phyloP scores from a whole-genome alignment of 768 basidiomycete genomes.

The Boletus sp. region DNA sequence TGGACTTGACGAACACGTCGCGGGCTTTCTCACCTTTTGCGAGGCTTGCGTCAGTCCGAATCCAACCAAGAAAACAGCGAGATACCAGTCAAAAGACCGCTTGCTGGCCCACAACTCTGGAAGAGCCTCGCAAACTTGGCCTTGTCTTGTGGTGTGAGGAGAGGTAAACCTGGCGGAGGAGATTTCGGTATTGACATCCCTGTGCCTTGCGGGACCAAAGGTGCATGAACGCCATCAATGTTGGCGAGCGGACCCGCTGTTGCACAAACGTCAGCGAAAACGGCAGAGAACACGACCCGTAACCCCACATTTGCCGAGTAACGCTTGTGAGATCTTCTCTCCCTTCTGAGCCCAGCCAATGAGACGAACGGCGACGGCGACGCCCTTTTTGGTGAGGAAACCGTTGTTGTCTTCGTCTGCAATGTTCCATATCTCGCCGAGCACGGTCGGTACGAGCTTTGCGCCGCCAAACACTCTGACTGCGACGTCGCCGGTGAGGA shows the following conservation, averaged over 20 bases:
- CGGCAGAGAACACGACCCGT: background rate
- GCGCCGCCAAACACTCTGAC: slow-evolving; percentile 84
- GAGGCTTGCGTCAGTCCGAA: background rate
- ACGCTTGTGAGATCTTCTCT: slow-evolving; percentile 59
- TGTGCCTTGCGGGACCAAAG: slow-evolving; percentile 56
- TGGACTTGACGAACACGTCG: slow-evolving; percentile 88
- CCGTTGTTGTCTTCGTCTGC: slow-evolving; percentile 95
- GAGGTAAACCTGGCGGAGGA: slow-evolving; percentile 58
- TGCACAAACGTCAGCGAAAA: slow-evolving; percentile 13
- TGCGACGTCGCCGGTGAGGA: slow-evolving; percentile 88
- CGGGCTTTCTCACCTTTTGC: slow-evolving; percentile 75
- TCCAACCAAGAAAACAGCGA: background rate
- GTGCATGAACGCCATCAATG: slow-evolving; percentile 63
- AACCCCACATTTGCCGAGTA: slow-evolving; percentile 69
- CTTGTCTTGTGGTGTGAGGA: slow-evolving; percentile 76
- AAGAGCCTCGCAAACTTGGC: slow-evolving; percentile 83
- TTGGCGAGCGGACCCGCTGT: slow-evolving; percentile 82
- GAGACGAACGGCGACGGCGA: slow-evolving; percentile 83
- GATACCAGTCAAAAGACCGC: slow-evolving; percentile 77
- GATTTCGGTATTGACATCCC: slow-evolving; percentile 58
- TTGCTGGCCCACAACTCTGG: slow-evolving; percentile 62
- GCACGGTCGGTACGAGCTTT: slow-evolving; percentile 68
- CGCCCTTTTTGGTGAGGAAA: slow-evolving; percentile 84
- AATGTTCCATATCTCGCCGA: slow-evolving; percentile 93
- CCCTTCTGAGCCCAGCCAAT: slow-evolving; percentile 93